phyloP scores from a whole-genome alignment of 1,284 basidiomycete species.

The Ustilago xerochloae region DNA sequence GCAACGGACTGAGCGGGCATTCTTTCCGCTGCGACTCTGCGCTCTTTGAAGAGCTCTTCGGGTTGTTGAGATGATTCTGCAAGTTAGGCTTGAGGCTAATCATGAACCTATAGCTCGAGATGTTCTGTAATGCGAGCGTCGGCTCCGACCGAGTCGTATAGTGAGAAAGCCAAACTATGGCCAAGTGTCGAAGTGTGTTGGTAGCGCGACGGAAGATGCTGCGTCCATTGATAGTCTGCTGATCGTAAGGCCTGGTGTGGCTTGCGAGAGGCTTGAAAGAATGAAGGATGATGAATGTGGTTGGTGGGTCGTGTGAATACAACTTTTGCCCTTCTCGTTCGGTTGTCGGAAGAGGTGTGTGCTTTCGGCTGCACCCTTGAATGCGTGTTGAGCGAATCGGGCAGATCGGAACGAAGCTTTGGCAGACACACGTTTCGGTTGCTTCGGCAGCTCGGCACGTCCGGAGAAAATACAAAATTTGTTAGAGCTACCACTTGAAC shows the following conservation, averaged over 20 bases:
- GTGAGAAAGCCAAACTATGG: too few species aligned
- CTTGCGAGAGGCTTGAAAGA: neutral
- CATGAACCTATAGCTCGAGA: too few species aligned
- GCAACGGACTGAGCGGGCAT: neutral
- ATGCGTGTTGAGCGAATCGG: conserved; percentile 16
- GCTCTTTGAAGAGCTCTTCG: too few species aligned
- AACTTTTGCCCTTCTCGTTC: neutral
- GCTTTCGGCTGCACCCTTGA: conserved; percentile 7
- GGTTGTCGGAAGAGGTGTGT: conserved; percentile 9
- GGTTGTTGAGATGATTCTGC: too few species aligned
- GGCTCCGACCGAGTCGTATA: too few species aligned
- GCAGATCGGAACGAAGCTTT: conserved; percentile 2
- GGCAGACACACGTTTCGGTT: neutral
- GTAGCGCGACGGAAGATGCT: too few species aligned
- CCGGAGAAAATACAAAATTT: neutral
- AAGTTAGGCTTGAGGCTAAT: too few species aligned
- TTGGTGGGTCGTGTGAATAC: neutral
- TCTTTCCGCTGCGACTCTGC: neutral
- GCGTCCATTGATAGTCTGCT: too few species aligned
- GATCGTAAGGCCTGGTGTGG: too few species aligned
- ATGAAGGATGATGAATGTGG: neutral
- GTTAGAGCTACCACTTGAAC: neutral
- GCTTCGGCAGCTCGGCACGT: conserved; percentile 26
- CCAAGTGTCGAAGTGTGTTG: too few species aligned
- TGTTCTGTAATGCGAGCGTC: too few species aligned